Base-by-base conservation (phyloP, 2,329 filamentous ascomycete species). In the Pseudogymnoascus sp. region DNA sequence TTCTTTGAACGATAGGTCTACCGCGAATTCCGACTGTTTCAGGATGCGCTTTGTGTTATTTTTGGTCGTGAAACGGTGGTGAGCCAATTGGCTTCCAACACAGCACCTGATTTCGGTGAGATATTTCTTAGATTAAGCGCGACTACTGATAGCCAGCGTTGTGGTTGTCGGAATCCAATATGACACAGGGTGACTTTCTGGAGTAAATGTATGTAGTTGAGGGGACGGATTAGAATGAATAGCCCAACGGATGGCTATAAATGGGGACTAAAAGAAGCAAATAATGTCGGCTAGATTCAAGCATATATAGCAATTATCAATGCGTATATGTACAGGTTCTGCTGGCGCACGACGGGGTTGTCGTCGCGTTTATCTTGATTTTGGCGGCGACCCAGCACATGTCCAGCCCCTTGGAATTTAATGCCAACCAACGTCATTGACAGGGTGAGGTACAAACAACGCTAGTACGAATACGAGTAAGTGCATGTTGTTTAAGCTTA, bases 1-100 rank as follows among this genome's bases (percentile, higher is more conserved):
- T 68, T 66, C 8, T 68, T 63, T 7, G 67, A 67, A 3, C 67
- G 66, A 60, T 68, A 71, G 8, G 66, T 66, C 18, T 71, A 70
- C 63, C 70, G 65, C 14, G 63, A n/a, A 10, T 59, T 61, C 5
- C 47, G 26, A 5, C 39, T 62, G 69, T 71, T 71, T 70, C 67
- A 68, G 66, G 63, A 72, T 62, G 64, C 69, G 70, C 68, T 64
- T 62, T 42, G 39, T 34, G 18, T 26, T 62, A 45, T 62, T 42
- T 42, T 45, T 45, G 60, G 60, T 18, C 40, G 60, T 34, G 21
- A 62, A 62, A 62, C 37, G 60, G 60, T 31, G 23, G 47, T 54
- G 47, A 31, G n/a, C 31, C 47, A 54, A 54, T 31, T 18, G n/a
- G 47, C 47, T 54, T 18, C n/a, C 47, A 31, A 18, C 47, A 11